These are phyloP conservation scores for Rubus parviflorus DNA, from an alignment of 306 rosid genomes.

Conservation along the genomic window DNA sequence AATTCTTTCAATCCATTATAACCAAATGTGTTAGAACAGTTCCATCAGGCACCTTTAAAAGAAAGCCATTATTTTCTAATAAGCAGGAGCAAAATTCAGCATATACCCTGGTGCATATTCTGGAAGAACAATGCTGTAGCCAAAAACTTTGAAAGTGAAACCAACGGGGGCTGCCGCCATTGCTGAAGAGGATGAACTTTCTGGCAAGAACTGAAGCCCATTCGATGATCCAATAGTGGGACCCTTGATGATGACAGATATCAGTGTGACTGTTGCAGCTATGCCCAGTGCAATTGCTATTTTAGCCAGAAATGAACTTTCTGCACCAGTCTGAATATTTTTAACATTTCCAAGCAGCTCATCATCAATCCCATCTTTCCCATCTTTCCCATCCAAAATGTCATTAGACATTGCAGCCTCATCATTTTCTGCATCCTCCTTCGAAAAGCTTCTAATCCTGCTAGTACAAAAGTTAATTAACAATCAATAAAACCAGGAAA, in stretches of 20 bases:
- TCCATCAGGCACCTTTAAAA: neutral
- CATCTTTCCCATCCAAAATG: constrained; percentile 23
- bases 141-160: constrained; percentile 51
- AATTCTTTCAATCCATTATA: neutral
- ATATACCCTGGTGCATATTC: constrained; percentile 65
- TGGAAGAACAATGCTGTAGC: constrained; percentile 48
- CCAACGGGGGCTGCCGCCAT: constrained; percentile 38
- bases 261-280: constrained; percentile 48
- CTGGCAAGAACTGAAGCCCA: constrained; percentile 44
- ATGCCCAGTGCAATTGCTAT: constrained; percentile 52
- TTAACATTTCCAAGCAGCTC: constrained; percentile 28
- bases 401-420: constrained; percentile 34
- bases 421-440: constrained; percentile 34
- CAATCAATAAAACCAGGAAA: neutral
- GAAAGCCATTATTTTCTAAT: neutral
- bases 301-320: constrained; percentile 41
- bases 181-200: constrained; percentile 48
- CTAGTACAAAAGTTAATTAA: neutral
- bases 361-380: constrained; percentile 24
- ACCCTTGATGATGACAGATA: constrained; percentile 37
- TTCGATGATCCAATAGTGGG: constrained; percentile 43
- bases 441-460: constrained; percentile 48
- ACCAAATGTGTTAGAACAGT: neutral
- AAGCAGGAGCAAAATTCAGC: neutral
- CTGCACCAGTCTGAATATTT: constrained; percentile 20